phyloP scores from a whole-genome alignment of 257 asterid genomes.

The Salvia hispanica region DNA sequence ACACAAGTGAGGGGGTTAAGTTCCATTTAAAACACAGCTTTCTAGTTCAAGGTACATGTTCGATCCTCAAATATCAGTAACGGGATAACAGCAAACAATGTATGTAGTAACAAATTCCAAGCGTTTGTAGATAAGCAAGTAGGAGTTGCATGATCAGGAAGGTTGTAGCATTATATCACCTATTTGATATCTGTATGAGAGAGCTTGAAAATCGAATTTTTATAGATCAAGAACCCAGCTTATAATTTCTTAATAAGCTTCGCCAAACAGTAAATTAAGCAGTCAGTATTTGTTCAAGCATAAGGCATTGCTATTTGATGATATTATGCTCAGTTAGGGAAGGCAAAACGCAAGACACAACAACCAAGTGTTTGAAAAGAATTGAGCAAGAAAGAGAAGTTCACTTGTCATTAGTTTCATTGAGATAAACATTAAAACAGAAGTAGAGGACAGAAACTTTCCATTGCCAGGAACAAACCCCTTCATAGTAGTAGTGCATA shows the following conservation, averaged over 20 bases:
- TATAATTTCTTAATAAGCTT: background rate
- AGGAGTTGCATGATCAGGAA: conserved; percentile 1
- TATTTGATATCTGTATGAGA: conserved; percentile 2
- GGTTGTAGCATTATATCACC: background rate
- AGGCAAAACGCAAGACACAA: background rate
- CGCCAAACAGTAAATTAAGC: background rate
- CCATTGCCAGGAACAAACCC: conserved; percentile 99
- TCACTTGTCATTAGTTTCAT: background rate
- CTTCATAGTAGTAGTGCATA: conserved; percentile 96
- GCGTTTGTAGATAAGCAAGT: conserved; percentile 10
- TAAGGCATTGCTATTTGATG: conserved; percentile 19
- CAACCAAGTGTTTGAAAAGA: conserved; percentile 6
- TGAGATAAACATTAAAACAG: background rate
- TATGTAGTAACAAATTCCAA: background rate
- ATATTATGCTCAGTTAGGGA: conserved; percentile 13
- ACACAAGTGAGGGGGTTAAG: background rate
- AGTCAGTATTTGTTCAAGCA: background rate
- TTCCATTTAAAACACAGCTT: background rate
- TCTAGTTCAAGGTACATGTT: conserved; percentile 3
- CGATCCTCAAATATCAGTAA: conserved; percentile 20
- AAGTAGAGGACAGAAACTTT: conserved; percentile 37
- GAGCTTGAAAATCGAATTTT: background rate
- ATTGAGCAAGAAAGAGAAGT: conserved; percentile 4
- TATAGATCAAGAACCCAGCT: background rate
- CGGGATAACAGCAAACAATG: background rate